Evolutionary conservation across 1,284 basidiomycete genomes (phyloP), one percentile per base, ranked within the genome.

Genomic region (Ceratobasidium papillatum): DNA sequence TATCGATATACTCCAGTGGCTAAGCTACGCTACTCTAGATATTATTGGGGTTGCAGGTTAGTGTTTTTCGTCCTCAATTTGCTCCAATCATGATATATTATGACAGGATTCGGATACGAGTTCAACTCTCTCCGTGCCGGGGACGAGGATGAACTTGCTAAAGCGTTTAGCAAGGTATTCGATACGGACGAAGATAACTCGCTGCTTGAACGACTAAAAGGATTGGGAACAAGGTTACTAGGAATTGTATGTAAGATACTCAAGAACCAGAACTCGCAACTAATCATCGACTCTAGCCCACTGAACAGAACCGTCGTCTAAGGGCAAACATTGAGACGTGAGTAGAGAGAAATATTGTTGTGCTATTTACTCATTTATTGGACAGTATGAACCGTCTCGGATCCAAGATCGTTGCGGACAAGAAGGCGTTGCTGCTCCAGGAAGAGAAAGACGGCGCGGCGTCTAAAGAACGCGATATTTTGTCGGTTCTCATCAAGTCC

Each of bases 1-100:
- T 54, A 80, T 83, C 47, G 82, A 85, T 66, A 79, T 84, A 9
- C 78, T 82, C 56, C 75, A 77, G 17, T 83, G 80, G 77, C 77
- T 84, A 27, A 81, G 79, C 7, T 80, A 81, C 52, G 78, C 81
- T 3, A 84, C 84, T 0, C 77, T 85, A 36, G 84, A 85, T 69
- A 79, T 85, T 22, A 84, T 85, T 62, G 84, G 83, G 3, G 75
- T 81, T 12, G 83, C 84, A 0, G 84, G 83, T 78, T 27, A 2
- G 59, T 61, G 12, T 27, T 12, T 7, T 8, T 41, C 11, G 36
- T 8, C 4, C 69, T 64, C 8, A 25, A 27, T 17, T 34, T 7
- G 9, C 25, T 49, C 11, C 47, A 19, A 8, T 45, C 19, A 25
- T 38, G 14, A n/a, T n/a, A 30, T 17, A 25, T 51, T 25, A n/a